phyloP scores from a whole-genome alignment of 1,139 yeast genomes.

The Hemisphaericaspora xylanilytica region DNA sequence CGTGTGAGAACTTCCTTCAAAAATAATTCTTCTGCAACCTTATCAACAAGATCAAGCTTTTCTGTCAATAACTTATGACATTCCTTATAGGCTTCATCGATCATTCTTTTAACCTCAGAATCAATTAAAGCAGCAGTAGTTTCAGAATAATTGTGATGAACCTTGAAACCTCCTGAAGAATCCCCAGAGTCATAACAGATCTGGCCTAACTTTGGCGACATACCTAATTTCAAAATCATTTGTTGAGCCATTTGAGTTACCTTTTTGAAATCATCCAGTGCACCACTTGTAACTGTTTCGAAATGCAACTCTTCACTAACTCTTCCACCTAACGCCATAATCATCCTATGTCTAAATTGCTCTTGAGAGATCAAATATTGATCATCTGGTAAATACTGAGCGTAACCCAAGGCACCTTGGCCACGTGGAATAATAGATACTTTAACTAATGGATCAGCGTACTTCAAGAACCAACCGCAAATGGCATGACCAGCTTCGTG shows the following conservation, averaged over 20 bases:
- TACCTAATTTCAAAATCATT: slow-evolving; percentile 75
- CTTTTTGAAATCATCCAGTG: slow-evolving; percentile 77
- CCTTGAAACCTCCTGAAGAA: slow-evolving; percentile 45
- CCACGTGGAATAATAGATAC: slow-evolving; percentile 84
- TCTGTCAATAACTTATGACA: slow-evolving; percentile 57
- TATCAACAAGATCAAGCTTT: slow-evolving; percentile 60
- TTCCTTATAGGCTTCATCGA: slow-evolving; percentile 49
- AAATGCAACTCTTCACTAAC: slow-evolving; percentile 77
- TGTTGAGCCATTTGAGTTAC: slow-evolving; percentile 75
- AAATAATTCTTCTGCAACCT: slow-evolving; percentile 66
- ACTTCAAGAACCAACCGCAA: slow-evolving; percentile 73
- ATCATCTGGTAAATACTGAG: slow-evolving; percentile 79
- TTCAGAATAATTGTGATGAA: slow-evolving; percentile 70
- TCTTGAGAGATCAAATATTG: slow-evolving; percentile 64
- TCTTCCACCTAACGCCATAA: slow-evolving; percentile 80
- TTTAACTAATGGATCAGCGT: slow-evolving; percentile 73
- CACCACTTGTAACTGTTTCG: slow-evolving; percentile 77
- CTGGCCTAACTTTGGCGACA: slow-evolving; percentile 69
- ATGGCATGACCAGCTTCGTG: slow-evolving; percentile 86
- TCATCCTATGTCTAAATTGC: slow-evolving; percentile 70
- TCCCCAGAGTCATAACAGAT: slow-evolving; percentile 52
- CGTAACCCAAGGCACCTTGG: slow-evolving; percentile 81
- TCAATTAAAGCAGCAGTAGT: slow-evolving; percentile 66
- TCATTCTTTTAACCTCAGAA: slow-evolving; percentile 60
- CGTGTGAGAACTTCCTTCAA: slow-evolving; percentile 73